These are phyloP conservation scores for Suillus alpinus DNA, from an alignment of 768 basidiomycete species.

Conservation along the genomic window DNA sequence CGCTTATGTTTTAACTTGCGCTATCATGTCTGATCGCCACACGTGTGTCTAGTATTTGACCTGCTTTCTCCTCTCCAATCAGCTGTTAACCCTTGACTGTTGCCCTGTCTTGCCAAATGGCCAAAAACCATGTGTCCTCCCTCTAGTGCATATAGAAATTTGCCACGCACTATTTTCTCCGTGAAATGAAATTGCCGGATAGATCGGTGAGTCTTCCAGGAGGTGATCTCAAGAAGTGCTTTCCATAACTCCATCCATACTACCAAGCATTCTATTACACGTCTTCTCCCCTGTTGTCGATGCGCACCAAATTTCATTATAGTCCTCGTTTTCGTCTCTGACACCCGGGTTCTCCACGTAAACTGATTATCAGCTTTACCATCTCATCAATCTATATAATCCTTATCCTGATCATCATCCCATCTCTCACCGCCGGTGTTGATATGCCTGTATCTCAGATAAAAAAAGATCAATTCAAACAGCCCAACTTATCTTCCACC, in stretches of 20 bases:
- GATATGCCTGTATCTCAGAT: constrained; percentile 1
- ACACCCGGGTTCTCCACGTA: constrained; percentile 5
- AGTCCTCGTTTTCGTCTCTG: neutral
- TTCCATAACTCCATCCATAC: neutral
- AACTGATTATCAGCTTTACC: constrained; percentile 4
- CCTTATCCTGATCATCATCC: constrained; percentile 4
- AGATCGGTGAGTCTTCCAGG: neutral
- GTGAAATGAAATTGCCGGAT: neutral
- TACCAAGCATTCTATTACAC: neutral
- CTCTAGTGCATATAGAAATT: neutral
- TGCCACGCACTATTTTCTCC: constrained; percentile 1
- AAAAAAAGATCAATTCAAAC: constrained; percentile 11
- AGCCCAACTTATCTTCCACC: neutral
- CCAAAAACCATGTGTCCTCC: neutral
- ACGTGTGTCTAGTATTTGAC: neutral
- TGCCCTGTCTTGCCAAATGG: neutral
- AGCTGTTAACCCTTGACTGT: neutral
- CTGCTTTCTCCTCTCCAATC: neutral
- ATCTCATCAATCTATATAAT: constrained; percentile 8
- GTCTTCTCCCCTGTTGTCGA: neutral
- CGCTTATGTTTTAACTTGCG: neutral
- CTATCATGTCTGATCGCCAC: neutral
- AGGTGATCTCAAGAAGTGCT: neutral
- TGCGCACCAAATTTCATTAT: neutral
- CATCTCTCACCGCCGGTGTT: constrained; percentile 1